phyloP scores from a whole-genome alignment of 495 filamentous ascomycete genomes.

The Neurospora tetrasperma region DNA sequence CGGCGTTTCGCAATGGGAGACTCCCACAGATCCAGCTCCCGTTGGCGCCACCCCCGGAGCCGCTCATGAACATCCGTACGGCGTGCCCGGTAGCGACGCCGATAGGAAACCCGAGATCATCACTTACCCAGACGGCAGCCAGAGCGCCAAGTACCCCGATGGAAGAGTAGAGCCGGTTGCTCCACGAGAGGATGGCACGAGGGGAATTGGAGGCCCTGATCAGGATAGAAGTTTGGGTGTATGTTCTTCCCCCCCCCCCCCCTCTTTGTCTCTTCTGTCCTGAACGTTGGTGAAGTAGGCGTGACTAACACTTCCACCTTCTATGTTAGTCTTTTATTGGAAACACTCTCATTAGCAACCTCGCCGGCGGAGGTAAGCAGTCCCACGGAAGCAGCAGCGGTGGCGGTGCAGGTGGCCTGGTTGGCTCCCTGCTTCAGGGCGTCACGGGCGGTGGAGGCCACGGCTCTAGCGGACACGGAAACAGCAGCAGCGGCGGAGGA shows the following conservation, averaged over 20 bases:
- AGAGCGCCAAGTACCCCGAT: slow-evolving; percentile 39
- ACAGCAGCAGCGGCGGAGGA: slow-evolving; percentile 17
- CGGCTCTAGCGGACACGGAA: slow-evolving; percentile 16
- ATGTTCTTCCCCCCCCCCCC: slow-evolving; percentile 9
- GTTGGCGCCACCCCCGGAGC: slow-evolving; percentile 39
- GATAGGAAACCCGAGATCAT: slow-evolving; percentile 33
- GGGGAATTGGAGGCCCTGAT: slow-evolving; percentile 24
- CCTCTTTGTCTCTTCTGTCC: neutral
- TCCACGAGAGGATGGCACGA: slow-evolving; percentile 22
- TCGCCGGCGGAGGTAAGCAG: slow-evolving; percentile 7
- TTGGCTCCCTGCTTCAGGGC: slow-evolving; percentile 24
- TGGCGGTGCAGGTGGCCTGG: slow-evolving; percentile 24
- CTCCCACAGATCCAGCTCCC: slow-evolving; percentile 55
- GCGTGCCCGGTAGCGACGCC: slow-evolving; percentile 25
- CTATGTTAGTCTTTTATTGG: slow-evolving; percentile 17
- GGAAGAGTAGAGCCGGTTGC: slow-evolving; percentile 40
- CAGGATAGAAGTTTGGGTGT: slow-evolving; percentile 38
- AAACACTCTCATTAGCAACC: slow-evolving; percentile 14
- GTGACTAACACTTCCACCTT: neutral
- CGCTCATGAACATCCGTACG: slow-evolving; percentile 40
- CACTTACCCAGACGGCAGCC: slow-evolving; percentile 42
- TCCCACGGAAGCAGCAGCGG: slow-evolving; percentile 9
- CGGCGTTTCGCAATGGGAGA: slow-evolving; percentile 67
- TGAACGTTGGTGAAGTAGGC: neutral
- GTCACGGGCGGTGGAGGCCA: slow-evolving; percentile 24